Percentiles rank a stretch among this genome's conserved stretches.
Conservation (phyloP, 192 early-diverging fungal species). For the Gamsiella multidivaricata region DNA sequence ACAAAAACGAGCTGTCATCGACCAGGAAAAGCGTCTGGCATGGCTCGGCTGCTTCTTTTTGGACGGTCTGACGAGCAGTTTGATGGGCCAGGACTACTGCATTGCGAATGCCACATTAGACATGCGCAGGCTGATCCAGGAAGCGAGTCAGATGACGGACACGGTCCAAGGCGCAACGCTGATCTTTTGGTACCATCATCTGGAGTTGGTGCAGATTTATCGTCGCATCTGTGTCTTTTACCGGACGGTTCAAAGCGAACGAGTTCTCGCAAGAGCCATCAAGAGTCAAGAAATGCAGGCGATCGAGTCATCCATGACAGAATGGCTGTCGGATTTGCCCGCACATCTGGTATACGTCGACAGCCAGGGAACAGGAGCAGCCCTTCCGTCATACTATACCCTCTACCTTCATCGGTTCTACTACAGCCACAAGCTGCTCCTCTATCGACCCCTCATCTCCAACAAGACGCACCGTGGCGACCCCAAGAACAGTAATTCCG, state of each 20-base stretch:
- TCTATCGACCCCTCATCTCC: slow-evolving; percentile 45
- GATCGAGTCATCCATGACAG: slow-evolving; percentile 27
- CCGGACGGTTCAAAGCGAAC: slow-evolving; percentile 27
- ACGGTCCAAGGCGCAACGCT: slow-evolving; percentile 49
- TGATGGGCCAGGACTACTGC: slow-evolving; percentile 45
- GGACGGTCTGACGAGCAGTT: slow-evolving; percentile 47
- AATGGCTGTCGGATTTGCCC: slow-evolving; percentile 40
- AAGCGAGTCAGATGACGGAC: slow-evolving; percentile 42
- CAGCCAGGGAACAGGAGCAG: slow-evolving; percentile 6
- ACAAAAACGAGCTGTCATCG: slow-evolving; percentile 27
- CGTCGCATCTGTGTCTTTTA: slow-evolving; percentile 45
- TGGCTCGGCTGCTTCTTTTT: slow-evolving; percentile 54
- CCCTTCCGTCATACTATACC: slow-evolving; percentile 50
- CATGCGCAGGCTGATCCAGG: slow-evolving; percentile 37
- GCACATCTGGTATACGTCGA: slow-evolving; percentile 43
- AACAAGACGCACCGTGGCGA: slow-evolving; percentile 47
- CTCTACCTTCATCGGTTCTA: slow-evolving; percentile 54
- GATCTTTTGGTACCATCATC: slow-evolving; percentile 53
- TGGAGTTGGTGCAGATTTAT: slow-evolving; percentile 51
- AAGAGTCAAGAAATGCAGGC: slow-evolving; percentile 26
- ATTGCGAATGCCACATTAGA: slow-evolving; percentile 21
- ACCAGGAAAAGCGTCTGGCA: slow-evolving; percentile 41
- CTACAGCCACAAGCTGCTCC: slow-evolving; percentile 39
- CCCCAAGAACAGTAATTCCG: slow-evolving; percentile 29
- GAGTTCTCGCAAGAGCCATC: slow-evolving; percentile 12